Percentiles rank a stretch among this genome's conserved stretches.
Conservation (phyloP, 176 grass and related monocot species). For the Chloris gayana region DNA sequence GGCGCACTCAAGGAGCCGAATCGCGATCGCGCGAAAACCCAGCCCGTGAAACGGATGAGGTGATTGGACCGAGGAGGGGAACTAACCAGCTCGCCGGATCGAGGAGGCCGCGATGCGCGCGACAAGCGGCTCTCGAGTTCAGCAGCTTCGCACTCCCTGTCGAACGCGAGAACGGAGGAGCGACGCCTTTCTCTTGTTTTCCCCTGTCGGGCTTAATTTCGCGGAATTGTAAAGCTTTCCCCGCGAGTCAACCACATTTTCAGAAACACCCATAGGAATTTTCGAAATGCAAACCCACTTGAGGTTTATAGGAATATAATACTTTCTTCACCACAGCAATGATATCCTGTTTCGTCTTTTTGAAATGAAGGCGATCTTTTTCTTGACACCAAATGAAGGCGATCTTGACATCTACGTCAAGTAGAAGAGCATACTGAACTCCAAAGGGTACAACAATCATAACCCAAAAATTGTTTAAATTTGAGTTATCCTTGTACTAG, state of each 20-base stretch:
- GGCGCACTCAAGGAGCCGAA: slow-evolving; percentile 7
- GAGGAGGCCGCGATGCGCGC: slow-evolving; percentile 28
- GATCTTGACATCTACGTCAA: too few species aligned
- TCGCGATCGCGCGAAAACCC: not conserved
- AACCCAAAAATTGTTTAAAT: not conserved
- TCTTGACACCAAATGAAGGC: too few species aligned
- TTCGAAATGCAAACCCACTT: not conserved
- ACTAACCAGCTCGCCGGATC: slow-evolving; percentile 46
- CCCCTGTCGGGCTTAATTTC: slow-evolving; percentile 25
- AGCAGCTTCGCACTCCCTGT: slow-evolving; percentile 43
- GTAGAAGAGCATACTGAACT: too few species aligned
- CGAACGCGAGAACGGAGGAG: slow-evolving; percentile 24
- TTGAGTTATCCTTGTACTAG: not conserved
- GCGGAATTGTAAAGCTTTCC: not conserved
- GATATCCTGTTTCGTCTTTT: too few species aligned
- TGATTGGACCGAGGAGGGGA: slow-evolving; percentile 5
- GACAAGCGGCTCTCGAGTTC: slow-evolving; percentile 32
- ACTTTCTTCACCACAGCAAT: too few species aligned
- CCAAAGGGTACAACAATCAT: too few species aligned
- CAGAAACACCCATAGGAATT: not conserved
- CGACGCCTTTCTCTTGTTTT: not conserved
- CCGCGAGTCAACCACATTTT: not conserved
- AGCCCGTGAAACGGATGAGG: not conserved
- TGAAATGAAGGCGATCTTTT: too few species aligned
- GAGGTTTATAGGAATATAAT: not conserved